These are phyloP conservation scores for Chamaecyparis obtusa DNA, from an alignment of 75 land plant genomes.

Conservation along the genomic window DNA sequence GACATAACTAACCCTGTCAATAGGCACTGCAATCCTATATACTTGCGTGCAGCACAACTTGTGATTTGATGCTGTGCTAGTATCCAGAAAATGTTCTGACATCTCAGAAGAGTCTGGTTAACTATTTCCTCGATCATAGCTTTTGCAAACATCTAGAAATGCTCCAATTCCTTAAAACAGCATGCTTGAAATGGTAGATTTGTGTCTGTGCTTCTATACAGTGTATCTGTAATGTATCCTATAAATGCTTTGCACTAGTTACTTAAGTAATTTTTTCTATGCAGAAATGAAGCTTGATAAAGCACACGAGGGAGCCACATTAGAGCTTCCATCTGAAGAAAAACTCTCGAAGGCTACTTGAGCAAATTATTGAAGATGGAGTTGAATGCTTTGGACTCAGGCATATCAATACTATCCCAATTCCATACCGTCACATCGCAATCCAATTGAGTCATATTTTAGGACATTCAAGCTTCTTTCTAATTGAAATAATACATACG, in stretches of 20 bases:
- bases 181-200: background rate
- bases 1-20: too few species aligned
- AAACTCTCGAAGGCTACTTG: conserved; percentile 28
- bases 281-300: conserved; percentile 63
- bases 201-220: background rate
- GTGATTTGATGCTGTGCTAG: too few species aligned
- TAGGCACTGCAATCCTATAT: too few species aligned
- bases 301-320: conserved; percentile 65
- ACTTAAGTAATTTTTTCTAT: background rate
- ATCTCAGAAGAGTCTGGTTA: too few species aligned
- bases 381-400: background rate
- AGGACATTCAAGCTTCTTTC: background rate
- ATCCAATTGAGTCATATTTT: background rate
- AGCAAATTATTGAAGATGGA: background rate
- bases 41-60: too few species aligned
- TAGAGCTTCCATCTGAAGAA: conserved; percentile 69
- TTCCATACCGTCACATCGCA: background rate
- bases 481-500: background rate
- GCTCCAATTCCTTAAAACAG: background rate
- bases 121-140: background rate
- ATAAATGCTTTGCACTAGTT: background rate
- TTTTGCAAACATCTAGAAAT: background rate
- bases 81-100: too few species aligned
- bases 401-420: background rate
- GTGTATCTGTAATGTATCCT: background rate